Evolutionary conservation across 2,329 filamentous ascomycete genomes (phyloP), one percentile per base, ranked within the genome.

Genomic region (Setomelanomma holmii): DNA sequence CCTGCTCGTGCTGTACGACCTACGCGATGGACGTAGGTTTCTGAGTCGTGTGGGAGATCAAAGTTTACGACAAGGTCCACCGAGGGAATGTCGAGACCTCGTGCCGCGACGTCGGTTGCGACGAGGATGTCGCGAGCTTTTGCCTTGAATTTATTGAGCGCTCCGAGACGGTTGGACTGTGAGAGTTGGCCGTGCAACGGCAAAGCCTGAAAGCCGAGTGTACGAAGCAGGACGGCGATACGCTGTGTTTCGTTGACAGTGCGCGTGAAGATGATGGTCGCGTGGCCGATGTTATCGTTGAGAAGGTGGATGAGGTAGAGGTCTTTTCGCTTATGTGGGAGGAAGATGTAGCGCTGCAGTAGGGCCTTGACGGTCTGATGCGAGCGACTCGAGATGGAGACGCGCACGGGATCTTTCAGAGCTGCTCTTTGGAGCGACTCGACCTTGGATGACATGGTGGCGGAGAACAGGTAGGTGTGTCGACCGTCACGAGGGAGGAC

Each of bases 341-440:
- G 86, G 76, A 98, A 92, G 57, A 96, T 73, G 76, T 93, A 96
- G 65, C 87, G 87, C 72, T 97, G 93, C 16, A 95, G 82, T 4
- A 99, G 82, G 1, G 91, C 96, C 1, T 90, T 88, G 24, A 97
- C 95, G 1, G 93, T 96, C 75, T 96, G 91, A 76, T 96, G 95
- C 71, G 91, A 93, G 74, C 84, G 91, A 50, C 84, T 85, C 54
- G 87, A 91, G 68, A 97, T 88, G 70, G 87, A 90, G 51, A 98
- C 89, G 23, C 90, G 85, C 5, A 96, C 81, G 0, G 93, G 93
- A 64, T 96, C 92, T 39, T 86, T 87, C 48, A 99, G 81, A 55
- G 90, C 93, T 17, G 95, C 95, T 45, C 95, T 86, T 73, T 98
- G 95, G 40, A 99, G 80, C 45, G 88, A 91, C 76, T 98, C 95